These are phyloP conservation scores for Microascus cirrosus DNA, from an alignment of 2,329 filamentous ascomycete genomes.

Conservation along the genomic window DNA sequence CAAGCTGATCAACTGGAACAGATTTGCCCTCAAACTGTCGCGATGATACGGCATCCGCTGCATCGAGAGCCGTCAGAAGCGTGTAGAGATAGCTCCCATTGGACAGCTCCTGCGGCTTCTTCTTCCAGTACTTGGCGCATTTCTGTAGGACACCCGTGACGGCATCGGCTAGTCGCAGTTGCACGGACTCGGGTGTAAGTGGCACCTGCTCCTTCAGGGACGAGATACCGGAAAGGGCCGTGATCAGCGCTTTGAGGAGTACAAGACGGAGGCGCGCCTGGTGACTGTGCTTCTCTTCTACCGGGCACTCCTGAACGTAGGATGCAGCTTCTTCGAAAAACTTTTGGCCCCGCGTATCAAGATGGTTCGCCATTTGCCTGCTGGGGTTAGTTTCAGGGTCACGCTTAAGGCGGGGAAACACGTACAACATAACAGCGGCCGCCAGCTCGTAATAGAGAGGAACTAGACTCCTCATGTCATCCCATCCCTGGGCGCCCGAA, in stretches of 20 bases:
- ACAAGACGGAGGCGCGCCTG: conserved; percentile 18
- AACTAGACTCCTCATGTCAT: conserved; percentile 6
- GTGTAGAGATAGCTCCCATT: conserved; percentile 5
- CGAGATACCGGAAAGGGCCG: conserved; percentile 15
- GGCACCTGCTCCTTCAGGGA: conserved; percentile 9
- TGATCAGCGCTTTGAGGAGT: conserved; percentile 21
- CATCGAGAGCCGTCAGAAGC: conserved; percentile 8
- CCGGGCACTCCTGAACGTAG: conserved; percentile 10
- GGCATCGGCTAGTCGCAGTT: conserved; percentile 6
- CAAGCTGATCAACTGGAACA: conserved; percentile 19
- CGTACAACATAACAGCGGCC: conserved; percentile 14
- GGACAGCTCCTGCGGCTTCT: conserved; percentile 1
- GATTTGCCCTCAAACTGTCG: conserved; percentile 5
- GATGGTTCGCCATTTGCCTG: conserved; percentile 31
- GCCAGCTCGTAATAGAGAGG: conserved; percentile 14
- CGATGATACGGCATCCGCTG: conserved; percentile 4
- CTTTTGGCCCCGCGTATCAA: conserved; percentile 28
- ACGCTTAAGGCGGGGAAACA: neutral
- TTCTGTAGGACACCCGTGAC: conserved; percentile 7
- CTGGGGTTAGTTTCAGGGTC: neutral
- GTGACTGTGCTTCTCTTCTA: conserved; percentile 6
- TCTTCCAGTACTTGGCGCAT: conserved; percentile 4
- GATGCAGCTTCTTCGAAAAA: conserved; percentile 21
- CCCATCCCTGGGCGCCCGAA: neutral
- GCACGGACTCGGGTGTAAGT: conserved; percentile 12